Conservation (phyloP, 768 basidiomycete genomes). For the Amanita pallidorosea region DNA sequence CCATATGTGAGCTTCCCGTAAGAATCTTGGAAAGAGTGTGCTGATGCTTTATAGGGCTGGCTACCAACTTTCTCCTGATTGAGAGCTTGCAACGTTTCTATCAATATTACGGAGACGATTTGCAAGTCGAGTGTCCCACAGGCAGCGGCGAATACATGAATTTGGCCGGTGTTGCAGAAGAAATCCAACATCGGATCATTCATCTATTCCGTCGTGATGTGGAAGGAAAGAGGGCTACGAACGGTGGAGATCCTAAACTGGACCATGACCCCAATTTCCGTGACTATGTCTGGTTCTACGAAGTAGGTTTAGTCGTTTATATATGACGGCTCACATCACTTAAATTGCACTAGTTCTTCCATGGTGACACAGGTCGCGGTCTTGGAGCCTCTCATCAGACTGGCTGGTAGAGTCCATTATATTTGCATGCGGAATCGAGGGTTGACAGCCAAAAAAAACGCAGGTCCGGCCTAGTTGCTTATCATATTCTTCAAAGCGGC, state of each 20-base stretch:
- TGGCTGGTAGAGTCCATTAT: slow-evolving; percentile 60
- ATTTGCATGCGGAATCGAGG: neutral
- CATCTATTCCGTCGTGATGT: slow-evolving; percentile 95
- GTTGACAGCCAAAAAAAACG: neutral
- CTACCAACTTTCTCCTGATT: slow-evolving; percentile 91
- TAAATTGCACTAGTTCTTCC: slow-evolving; percentile 65
- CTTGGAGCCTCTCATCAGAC: slow-evolving; percentile 98
- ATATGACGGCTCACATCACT: neutral
- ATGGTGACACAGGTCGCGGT: slow-evolving; percentile 86
- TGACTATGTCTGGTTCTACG: slow-evolving; percentile 95
- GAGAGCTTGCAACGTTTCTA: slow-evolving; percentile 96
- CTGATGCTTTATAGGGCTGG: slow-evolving; percentile 57
- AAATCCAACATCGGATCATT: slow-evolving; percentile 98
- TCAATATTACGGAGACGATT: slow-evolving; percentile 90
- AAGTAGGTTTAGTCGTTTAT: slow-evolving; percentile 37
- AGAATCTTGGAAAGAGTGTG: neutral
- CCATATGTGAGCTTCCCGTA: slow-evolving; percentile 47
- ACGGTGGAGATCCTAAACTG: slow-evolving; percentile 80
- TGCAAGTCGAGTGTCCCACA: slow-evolving; percentile 91
- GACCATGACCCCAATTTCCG: slow-evolving; percentile 93
- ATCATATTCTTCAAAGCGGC: slow-evolving; percentile 86
- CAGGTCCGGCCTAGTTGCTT: slow-evolving; percentile 85
- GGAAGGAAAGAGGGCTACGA: slow-evolving; percentile 79
- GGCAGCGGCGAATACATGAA: slow-evolving; percentile 98
- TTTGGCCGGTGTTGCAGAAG: slow-evolving; percentile 86